phyloP scores from a whole-genome alignment of 2,329 filamentous ascomycete species.

The Tolypocladium cylindrosporum region DNA sequence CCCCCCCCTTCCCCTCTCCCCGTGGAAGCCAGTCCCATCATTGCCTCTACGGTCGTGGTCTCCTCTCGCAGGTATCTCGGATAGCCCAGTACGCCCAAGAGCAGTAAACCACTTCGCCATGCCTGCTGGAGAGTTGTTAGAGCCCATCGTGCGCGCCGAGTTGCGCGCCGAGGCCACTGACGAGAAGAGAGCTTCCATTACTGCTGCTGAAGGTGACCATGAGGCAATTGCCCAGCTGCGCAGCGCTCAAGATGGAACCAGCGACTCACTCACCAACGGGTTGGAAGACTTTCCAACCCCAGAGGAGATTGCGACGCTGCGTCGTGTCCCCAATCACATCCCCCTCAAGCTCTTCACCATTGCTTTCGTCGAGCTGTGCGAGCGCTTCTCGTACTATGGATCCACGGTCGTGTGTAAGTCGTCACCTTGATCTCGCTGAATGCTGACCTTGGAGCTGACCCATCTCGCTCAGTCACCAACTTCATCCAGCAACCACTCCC shows the following conservation, averaged over 20 bases:
- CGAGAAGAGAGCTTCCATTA: neutral
- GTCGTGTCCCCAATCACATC: constrained; percentile 53
- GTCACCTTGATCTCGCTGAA: neutral
- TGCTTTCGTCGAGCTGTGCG: constrained; percentile 63
- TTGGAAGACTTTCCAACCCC: constrained; percentile 39
- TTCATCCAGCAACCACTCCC: constrained; percentile 50
- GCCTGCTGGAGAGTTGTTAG: neutral
- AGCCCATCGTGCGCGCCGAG: neutral
- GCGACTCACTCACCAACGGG: neutral
- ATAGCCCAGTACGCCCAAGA: neutral
- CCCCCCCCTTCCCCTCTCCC: neutral
- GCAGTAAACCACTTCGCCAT: neutral
- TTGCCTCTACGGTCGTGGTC: neutral
- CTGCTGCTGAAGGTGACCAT: neutral
- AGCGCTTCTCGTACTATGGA: constrained; percentile 71
- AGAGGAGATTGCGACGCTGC: constrained; percentile 52
- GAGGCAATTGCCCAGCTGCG: neutral
- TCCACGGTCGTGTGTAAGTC: constrained; percentile 48
- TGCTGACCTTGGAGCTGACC: neutral
- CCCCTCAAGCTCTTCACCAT: constrained; percentile 59
- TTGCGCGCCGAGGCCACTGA: neutral
- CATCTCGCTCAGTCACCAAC: constrained; percentile 34
- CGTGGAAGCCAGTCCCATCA: neutral
- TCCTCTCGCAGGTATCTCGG: neutral
- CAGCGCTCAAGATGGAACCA: neutral